These are phyloP conservation scores for Cucumis cinereus DNA, from an alignment of 306 rosid species.

Conservation along the genomic window DNA sequence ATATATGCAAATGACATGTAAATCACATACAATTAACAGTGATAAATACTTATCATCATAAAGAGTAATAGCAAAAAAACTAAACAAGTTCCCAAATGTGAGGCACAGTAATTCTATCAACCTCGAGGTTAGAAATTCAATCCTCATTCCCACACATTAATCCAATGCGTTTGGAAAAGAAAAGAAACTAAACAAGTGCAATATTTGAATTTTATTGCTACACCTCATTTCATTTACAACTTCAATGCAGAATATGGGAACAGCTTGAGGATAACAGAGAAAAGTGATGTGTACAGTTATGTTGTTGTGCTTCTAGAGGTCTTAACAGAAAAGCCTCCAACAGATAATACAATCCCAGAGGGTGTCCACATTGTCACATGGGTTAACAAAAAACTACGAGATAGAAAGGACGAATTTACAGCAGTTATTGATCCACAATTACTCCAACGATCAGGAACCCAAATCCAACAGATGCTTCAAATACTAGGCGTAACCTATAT, in stretches of 20 bases:
- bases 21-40: too few relatives aligned
- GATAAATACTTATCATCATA: not conserved
- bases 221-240: not conserved
- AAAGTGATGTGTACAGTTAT: constrained; percentile 89
- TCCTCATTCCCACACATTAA: too few relatives aligned
- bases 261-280: constrained; percentile 87
- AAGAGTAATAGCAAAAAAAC: not conserved
- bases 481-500: constrained; percentile 37
- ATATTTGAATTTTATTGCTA: not conserved
- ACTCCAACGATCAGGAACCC: constrained; percentile 58
- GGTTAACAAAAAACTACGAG: constrained; percentile 55
- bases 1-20: not conserved
- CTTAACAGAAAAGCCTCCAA: constrained; percentile 71
- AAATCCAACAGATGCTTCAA: constrained; percentile 84
- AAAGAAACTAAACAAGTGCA: not conserved
- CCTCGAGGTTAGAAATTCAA: too few relatives aligned
- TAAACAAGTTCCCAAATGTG: too few relatives aligned
- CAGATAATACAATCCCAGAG: constrained; percentile 58
- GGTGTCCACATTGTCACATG: constrained; percentile 65
- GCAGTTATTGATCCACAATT: constrained; percentile 66
- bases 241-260: constrained; percentile 77
- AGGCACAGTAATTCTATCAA: too few relatives aligned
- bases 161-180: too few relatives aligned
- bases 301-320: constrained; percentile 82
- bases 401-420: constrained; percentile 37